A percentile compares a stretch with the other conserved stretches of the same genome.
Evolutionary conservation across 805 yeast species (phyloP).

Genomic region (Teunomyces lycoperdinae): DNA sequence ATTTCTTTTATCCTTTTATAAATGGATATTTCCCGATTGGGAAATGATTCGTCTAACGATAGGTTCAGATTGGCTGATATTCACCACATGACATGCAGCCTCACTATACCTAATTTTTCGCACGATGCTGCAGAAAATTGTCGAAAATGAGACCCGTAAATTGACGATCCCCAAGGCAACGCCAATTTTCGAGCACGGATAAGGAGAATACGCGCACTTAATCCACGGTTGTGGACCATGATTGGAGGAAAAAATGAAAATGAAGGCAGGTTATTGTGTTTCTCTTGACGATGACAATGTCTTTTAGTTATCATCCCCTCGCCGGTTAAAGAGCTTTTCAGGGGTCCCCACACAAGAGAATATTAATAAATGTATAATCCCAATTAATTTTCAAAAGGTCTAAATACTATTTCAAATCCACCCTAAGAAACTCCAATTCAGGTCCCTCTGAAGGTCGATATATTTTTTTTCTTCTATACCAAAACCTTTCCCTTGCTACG

Average conservation of each 20-base stretch:
- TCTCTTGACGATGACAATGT: constrained; percentile 2
- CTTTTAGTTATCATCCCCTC: background rate
- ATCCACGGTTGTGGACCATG: background rate
- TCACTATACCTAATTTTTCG: background rate
- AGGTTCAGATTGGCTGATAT: background rate
- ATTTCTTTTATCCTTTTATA: background rate
- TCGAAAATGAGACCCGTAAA: background rate
- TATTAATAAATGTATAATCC: too few relatives aligned
- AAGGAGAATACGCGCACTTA: background rate
- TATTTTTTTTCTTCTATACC: too few relatives aligned
- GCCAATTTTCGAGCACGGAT: background rate
- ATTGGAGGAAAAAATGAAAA: constrained; percentile 1
- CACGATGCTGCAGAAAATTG: background rate
- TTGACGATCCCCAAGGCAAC: background rate
- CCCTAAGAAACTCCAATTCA: too few relatives aligned
- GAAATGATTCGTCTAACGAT: background rate
- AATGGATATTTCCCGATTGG: background rate
- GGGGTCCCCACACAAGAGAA: background rate
- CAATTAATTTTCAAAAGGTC: too few relatives aligned
- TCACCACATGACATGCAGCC: background rate
- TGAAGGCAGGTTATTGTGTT: background rate
- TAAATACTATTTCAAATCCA: too few relatives aligned
- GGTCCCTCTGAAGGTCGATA: too few relatives aligned
- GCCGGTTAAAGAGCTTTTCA: background rate
- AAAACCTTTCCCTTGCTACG: too few relatives aligned